A percentile compares a stretch with the other conserved stretches of the same genome.
These are phyloP conservation scores for Ogataea henricii DNA, from an alignment of 805 yeast genomes.

Conservation along the genomic window DNA sequence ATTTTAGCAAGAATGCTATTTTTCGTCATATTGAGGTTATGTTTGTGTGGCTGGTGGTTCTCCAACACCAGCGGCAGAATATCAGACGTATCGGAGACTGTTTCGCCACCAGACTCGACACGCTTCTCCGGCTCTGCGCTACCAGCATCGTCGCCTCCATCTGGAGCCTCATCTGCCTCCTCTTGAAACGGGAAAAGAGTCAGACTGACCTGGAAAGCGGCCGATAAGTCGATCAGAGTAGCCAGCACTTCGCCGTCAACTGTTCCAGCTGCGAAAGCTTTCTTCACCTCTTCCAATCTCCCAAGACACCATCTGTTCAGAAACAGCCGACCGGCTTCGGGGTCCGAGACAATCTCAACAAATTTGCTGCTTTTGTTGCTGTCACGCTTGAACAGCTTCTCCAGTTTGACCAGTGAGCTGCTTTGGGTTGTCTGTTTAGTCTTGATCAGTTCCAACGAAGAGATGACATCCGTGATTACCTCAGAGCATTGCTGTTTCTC, in stretches of 20 bases:
- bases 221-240: conserved; percentile 17
- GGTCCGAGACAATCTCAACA: conserved; percentile 12
- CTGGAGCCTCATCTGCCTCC: background rate
- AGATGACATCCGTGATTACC: conserved; percentile 5
- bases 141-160: too few species aligned
- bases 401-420: conserved; percentile 8
- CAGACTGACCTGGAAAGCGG: conserved; percentile 19
- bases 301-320: conserved; percentile 21
- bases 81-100: too few species aligned
- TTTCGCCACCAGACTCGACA: too few species aligned
- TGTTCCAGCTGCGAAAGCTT: conserved; percentile 11
- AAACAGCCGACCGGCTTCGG: conserved; percentile 14
- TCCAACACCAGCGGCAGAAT: too few species aligned
- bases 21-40: conserved; percentile 7
- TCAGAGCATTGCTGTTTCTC: conserved; percentile 6
- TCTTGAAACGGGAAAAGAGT: conserved; percentile 16
- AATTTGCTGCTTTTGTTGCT: conserved; percentile 1
- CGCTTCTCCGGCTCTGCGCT: background rate
- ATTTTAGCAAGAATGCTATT: conserved; percentile 19
- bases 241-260: conserved; percentile 18
- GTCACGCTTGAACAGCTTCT: conserved; percentile 2
- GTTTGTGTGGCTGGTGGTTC: background rate
- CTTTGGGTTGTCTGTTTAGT: conserved; percentile 2
- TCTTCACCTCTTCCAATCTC: conserved; percentile 10
- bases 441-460: conserved; percentile 16